Percentiles rank a stretch among this genome's conserved stretches.
phyloP scores from a whole-genome alignment of 208 protist genomes.

The Trypanosoma platydactyli region DNA sequence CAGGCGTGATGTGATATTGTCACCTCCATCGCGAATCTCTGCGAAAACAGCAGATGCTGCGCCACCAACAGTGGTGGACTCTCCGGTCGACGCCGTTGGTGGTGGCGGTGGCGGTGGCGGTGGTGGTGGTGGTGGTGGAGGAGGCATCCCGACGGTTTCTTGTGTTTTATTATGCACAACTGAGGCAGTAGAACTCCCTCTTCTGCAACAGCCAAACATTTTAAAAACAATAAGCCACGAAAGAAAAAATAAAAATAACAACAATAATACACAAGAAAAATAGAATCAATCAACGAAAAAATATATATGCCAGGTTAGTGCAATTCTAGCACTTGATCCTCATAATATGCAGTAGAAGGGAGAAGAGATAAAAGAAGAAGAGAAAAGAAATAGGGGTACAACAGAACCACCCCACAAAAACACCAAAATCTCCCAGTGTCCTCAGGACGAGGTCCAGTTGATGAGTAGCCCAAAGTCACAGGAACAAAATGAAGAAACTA shows the following conservation, averaged over 20 bases:
- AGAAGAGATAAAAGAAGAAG: not conserved
- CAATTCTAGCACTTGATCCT: not conserved
- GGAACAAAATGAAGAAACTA: not conserved
- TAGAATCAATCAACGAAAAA: not conserved
- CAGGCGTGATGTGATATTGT: constrained; percentile 65
- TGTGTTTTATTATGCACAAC: not conserved
- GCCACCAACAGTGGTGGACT: constrained; percentile 32
- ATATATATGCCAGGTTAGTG: not conserved
- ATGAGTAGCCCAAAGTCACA: not conserved
- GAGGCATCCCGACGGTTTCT: constrained; percentile 8
- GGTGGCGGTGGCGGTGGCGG: constrained; percentile 41
- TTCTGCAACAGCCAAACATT: constrained; percentile 5
- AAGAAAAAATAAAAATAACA: not conserved
- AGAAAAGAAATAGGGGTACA: not conserved
- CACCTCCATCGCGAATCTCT: constrained; percentile 66
- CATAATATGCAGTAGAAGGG: not conserved
- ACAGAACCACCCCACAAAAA: not conserved
- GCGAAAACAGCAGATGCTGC: constrained; percentile 63
- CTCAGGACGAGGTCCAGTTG: too few relatives aligned
- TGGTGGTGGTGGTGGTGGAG: constrained; percentile 39
- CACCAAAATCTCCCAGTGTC: too few relatives aligned
- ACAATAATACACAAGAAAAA: not conserved
- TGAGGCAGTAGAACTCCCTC: not conserved
- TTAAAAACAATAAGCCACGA: not conserved
- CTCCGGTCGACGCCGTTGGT: constrained; percentile 2